Percentiles rank a stretch among this genome's conserved stretches.
Conservation (phyloP, 2,329 filamentous ascomycete species). For the Xylaria digitata region DNA sequence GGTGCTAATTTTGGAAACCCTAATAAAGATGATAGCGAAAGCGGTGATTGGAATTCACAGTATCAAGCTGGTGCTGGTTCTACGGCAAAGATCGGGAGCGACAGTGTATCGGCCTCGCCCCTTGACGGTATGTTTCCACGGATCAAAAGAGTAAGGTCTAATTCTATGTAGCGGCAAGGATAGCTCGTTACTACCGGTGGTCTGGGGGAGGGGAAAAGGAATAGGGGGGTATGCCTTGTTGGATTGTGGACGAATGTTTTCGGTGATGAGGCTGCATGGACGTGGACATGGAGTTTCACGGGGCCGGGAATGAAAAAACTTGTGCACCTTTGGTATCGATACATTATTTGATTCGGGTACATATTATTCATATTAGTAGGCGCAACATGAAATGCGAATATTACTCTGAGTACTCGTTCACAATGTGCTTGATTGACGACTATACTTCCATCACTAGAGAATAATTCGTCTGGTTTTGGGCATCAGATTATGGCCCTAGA, state of each 20-base stretch:
- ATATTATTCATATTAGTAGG: neutral
- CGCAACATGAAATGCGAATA: neutral
- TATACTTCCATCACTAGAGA: neutral
- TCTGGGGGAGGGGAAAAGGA: neutral
- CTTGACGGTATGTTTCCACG: slow-evolving; percentile 46
- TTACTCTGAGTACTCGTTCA: neutral
- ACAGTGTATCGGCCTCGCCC: slow-evolving; percentile 38
- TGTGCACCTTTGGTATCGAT: neutral
- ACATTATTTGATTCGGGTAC: neutral
- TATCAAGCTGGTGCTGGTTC: neutral
- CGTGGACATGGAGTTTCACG: neutral
- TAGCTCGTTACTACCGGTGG: neutral
- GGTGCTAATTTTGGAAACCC: neutral
- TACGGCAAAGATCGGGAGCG: neutral
- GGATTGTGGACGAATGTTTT: neutral
- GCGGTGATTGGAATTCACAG: neutral
- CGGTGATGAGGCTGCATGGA: neutral
- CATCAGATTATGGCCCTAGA: too few species aligned
- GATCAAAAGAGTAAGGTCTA: slow-evolving; percentile 57
- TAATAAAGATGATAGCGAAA: neutral
- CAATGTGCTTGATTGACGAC: neutral
- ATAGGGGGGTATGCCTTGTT: neutral
- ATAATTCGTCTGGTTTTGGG: too few species aligned
- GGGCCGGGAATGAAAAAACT: neutral
- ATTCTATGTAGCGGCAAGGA: slow-evolving; percentile 51